Evolutionary conservation across 164 flowering plant genomes (phyloP).

Genomic region (Macadamia integrifolia): DNA sequence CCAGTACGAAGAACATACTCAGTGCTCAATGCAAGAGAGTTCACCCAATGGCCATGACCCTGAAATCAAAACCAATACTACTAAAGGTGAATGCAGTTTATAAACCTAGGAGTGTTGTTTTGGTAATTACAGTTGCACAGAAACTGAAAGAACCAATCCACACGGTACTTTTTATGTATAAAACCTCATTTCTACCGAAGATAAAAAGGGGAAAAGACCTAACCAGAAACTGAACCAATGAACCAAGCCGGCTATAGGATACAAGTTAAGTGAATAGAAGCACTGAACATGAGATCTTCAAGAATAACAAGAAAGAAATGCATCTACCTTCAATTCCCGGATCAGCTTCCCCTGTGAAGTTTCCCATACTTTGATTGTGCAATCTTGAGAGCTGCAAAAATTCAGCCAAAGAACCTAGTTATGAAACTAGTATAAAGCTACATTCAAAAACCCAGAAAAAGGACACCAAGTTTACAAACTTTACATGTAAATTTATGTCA

Average conservation of each 20-base stretch:
- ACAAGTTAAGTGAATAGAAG: too few relatives aligned
- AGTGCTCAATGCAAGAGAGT: constrained; percentile 89
- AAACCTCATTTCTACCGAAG: neutral
- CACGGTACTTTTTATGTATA: neutral
- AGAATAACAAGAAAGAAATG: neutral
- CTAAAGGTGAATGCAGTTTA: neutral
- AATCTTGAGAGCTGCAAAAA: constrained; percentile 78
- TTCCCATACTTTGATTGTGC: constrained; percentile 95
- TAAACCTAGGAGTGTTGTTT: too few relatives aligned
- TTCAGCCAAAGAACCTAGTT: neutral
- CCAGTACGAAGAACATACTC: constrained; percentile 97
- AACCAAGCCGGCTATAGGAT: neutral
- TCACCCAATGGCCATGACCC: constrained; percentile 99
- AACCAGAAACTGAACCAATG: neutral
- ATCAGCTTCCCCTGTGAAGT: constrained; percentile 86
- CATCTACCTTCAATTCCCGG: constrained; percentile 79
- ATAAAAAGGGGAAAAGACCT: neutral
- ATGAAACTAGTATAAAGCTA: neutral
- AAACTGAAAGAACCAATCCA: neutral
- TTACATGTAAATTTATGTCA: too few relatives aligned
- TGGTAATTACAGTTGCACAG: too few relatives aligned
- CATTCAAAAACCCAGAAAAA: neutral
- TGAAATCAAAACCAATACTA: constrained; percentile 18
- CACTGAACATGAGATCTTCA: neutral
- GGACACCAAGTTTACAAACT: too few relatives aligned